phyloP scores from a whole-genome alignment of 306 rosid genomes.

The Erythrophleum fordii region DNA sequence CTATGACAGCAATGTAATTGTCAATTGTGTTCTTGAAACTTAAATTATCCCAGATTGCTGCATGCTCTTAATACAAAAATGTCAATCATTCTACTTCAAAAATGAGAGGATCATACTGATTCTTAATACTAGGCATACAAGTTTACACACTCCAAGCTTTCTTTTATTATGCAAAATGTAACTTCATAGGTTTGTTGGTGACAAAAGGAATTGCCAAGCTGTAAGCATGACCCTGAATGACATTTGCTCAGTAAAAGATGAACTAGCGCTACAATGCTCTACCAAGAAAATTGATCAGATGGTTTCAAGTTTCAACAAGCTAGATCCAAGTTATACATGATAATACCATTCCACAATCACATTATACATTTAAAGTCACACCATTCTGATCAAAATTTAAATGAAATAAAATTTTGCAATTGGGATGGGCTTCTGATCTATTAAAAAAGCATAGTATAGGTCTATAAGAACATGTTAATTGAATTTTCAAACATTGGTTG shows the following conservation, averaged over 20 bases:
- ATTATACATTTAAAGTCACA: slow-evolving; percentile 15
- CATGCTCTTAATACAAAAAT: no score
- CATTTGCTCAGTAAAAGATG: neutral
- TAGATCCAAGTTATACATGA: neutral
- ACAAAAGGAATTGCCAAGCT: neutral
- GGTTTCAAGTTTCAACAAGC: slow-evolving; percentile 20
- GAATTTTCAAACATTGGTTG: neutral
- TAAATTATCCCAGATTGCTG: neutral
- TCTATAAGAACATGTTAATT: slow-evolving; percentile 22
- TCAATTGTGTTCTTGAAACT: neutral
- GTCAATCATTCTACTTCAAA: slow-evolving; percentile 15
- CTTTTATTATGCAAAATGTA: slow-evolving; percentile 26
- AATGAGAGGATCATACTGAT: slow-evolving; percentile 2
- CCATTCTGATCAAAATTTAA: neutral
- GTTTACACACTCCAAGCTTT: neutral
- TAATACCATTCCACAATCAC: slow-evolving; percentile 9
- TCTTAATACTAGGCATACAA: neutral
- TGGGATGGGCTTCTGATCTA: neutral
- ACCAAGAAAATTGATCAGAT: neutral
- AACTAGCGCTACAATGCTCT: neutral
- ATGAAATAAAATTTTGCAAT: slow-evolving; percentile 19
- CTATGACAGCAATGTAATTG: neutral
- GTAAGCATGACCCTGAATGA: neutral
- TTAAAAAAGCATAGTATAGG: no score
- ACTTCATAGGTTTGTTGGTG: neutral